These are phyloP conservation scores for Astragalus membranaceus DNA, from an alignment of 306 rosid genomes.

Conservation along the genomic window DNA sequence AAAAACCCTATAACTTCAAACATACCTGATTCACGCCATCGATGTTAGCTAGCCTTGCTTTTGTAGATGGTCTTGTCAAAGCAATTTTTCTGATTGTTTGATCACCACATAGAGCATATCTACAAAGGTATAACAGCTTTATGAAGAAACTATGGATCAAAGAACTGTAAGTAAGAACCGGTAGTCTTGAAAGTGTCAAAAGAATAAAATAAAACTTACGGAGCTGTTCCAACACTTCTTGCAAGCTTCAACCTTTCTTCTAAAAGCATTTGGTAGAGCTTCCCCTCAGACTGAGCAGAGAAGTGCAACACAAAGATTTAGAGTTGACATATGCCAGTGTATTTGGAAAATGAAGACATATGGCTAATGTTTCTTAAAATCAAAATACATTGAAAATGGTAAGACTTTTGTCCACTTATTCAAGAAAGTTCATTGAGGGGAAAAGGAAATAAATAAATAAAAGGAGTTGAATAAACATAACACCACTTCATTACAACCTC, in stretches of 20 bases:
- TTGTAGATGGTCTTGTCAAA: conserved; percentile 75
- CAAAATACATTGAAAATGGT: not conserved
- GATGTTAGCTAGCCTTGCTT: conserved; percentile 79
- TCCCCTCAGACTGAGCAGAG: conserved; percentile 50
- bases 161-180: not conserved
- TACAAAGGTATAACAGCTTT: conserved; percentile 16
- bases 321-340: conserved; percentile 3
- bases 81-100: conserved; percentile 69
- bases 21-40: conserved; percentile 96
- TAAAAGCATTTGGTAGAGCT: conserved; percentile 63
- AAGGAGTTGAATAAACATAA: conserved; percentile 3
- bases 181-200: conserved; percentile 1
- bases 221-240: conserved; percentile 71
- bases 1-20: not conserved
- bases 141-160: conserved; percentile 1
- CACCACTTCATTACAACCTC: conserved; percentile 48
- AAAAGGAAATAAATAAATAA: not conserved
- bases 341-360: conserved; percentile 10
- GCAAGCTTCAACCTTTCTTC: conserved; percentile 88
- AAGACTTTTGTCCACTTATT: not conserved
- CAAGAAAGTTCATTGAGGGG: not conserved
- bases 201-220: conserved; percentile 40
- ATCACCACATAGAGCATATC: conserved; percentile 93
- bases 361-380: not conserved
- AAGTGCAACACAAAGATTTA: not conserved